These are phyloP conservation scores for Saccharomycopsis amapae DNA, from an alignment of 805 yeast genomes.

Conservation along the genomic window DNA sequence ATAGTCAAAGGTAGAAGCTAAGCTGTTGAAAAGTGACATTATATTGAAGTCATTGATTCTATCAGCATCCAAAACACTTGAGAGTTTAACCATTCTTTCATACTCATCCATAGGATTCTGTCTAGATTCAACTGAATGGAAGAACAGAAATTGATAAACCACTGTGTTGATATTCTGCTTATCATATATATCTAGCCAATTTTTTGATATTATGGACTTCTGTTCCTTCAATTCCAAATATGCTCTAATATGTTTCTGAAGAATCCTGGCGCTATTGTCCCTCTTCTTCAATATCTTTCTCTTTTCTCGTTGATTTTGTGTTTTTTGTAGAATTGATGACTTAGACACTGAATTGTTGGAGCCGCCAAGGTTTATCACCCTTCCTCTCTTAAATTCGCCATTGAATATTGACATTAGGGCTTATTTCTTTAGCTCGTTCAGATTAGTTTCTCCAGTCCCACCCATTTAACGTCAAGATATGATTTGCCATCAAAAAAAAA, in stretches of 20 bases:
- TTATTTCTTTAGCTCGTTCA: too few relatives aligned
- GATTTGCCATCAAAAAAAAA: too few relatives aligned
- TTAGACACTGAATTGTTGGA: constrained; percentile 33
- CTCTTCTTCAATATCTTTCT: constrained; percentile 51
- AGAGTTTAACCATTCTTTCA: too few relatives aligned
- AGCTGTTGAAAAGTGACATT: too few relatives aligned
- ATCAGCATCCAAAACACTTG: too few relatives aligned
- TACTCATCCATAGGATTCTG: too few relatives aligned
- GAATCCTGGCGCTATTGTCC: constrained; percentile 39
- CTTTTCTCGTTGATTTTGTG: constrained; percentile 56
- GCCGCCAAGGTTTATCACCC: constrained; percentile 61
- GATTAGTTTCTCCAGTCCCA: too few relatives aligned
- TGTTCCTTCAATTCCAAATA: constrained; percentile 27
- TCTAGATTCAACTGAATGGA: constrained; percentile 5
- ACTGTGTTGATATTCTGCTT: not conserved
- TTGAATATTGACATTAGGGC: constrained; percentile 46
- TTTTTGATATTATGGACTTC: not conserved
- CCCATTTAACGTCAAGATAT: too few relatives aligned
- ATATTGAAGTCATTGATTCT: too few relatives aligned
- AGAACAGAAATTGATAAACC: constrained; percentile 6
- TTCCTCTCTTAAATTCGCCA: constrained; percentile 52
- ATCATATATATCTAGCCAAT: not conserved
- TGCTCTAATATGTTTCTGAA: constrained; percentile 46
- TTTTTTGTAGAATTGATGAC: constrained; percentile 47
- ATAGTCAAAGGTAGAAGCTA: too few relatives aligned